Base-by-base conservation (phyloP, 2,329 filamentous ascomycete genomes). In the Aspergillus sergii region DNA sequence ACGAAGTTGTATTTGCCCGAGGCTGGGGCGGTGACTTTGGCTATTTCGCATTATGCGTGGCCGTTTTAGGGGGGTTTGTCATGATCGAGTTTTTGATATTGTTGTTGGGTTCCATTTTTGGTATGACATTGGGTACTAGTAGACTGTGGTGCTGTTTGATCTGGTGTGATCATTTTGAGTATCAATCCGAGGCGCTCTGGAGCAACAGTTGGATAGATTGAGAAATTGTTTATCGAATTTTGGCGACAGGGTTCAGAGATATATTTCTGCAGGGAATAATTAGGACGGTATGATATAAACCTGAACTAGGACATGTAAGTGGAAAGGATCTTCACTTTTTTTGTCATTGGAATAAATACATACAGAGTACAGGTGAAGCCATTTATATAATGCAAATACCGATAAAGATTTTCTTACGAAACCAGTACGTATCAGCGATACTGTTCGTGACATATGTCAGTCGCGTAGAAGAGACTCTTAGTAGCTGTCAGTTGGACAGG, bases 41-140 rank as follows among this genome's bases (percentile, higher is more conserved):
- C 28, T 16, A 51, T 66, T 59, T 67, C 64, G 10, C 32, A 56
- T 32, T 66, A 61, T 57, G 65, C 65, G 12, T 67, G 61, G 64
- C 64, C 65, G 10, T 66, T 64, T 48, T 65, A 32, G 36, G n/a
- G 4, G 14, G 34, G 1, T 6, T 36, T 16, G 14, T 7, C 6
- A 14, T 36, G 5, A 2, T 7, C 16, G 34, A 7, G 34, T 14
- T 36, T 36, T 8, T 36, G 14, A 14, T 16, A 36, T 36, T 32
- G 26, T 7, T 51, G 12, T 16, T 46, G 10, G 1, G n/a, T 23
- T 26, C 6, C 10, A 12, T 32, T 4, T 23, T 48, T 48, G 28
- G 9, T 45, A 48, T 26, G 45, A 16, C 45, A 21, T 7, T 48
- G 3, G 8, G n/a, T 6, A 48, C 6, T 9, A 26, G 19, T 5